phyloP scores from a whole-genome alignment of 2,329 filamentous ascomycete species.

The Scedosporium boydii region DNA sequence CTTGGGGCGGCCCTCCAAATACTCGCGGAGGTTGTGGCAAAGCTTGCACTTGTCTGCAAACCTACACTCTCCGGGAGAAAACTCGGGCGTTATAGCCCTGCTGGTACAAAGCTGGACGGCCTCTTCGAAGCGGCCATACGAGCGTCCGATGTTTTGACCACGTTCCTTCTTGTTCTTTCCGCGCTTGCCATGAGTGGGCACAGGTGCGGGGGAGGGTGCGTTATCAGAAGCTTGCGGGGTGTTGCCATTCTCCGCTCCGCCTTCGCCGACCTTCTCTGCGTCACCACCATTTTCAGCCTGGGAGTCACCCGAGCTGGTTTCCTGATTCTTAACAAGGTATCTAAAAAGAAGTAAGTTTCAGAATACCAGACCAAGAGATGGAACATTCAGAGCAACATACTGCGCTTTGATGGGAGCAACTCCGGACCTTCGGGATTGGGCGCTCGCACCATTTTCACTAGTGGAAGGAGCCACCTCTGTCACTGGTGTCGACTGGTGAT shows the following conservation, averaged over 20 bases:
- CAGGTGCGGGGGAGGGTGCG: background rate
- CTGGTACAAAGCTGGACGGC: constrained; percentile 69
- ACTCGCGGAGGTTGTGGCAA: constrained; percentile 76
- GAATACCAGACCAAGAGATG: background rate
- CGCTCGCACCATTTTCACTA: constrained; percentile 6
- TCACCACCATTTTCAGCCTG: constrained; percentile 22
- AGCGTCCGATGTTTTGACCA: constrained; percentile 69
- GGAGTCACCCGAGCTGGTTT: constrained; percentile 45
- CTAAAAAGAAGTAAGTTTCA: constrained; percentile 12
- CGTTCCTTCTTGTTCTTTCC: constrained; percentile 33
- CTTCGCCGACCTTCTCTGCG: constrained; percentile 21
- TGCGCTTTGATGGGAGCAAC: constrained; percentile 26
- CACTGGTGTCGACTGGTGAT: background rate
- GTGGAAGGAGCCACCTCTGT: background rate
- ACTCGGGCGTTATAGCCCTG: constrained; percentile 62
- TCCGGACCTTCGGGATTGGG: constrained; percentile 12
- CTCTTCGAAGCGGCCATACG: constrained; percentile 73
- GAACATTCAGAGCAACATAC: constrained; percentile 15
- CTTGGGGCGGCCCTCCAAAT: constrained; percentile 73
- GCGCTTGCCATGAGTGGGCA: constrained; percentile 20
- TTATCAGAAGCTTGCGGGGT: background rate
- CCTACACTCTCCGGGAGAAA: constrained; percentile 67
- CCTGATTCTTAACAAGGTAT: constrained; percentile 22
- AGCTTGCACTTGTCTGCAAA: constrained; percentile 75
- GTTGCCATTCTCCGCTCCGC: constrained; percentile 36